Evolutionary conservation across 2,329 filamentous ascomycete genomes (phyloP), one percentile per base, ranked within the genome.

Genomic region (Chaetomiaceae sp.): DNA sequence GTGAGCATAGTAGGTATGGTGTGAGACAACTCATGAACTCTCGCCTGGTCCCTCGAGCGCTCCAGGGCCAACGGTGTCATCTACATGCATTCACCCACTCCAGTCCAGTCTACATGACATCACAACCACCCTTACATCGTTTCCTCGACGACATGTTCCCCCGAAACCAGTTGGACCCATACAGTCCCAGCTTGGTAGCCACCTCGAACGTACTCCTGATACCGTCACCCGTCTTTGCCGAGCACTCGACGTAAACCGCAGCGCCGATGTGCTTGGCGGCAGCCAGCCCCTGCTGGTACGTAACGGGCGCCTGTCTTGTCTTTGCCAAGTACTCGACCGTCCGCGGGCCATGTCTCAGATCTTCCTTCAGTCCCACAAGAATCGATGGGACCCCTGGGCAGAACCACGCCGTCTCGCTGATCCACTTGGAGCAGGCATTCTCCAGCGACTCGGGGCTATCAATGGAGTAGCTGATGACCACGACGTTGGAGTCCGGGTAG

Each of bases 171-270:
- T n/a, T n/a, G n/a, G n/a, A n/a, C n/a, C n/a, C n/a, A n/a, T 31
- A 31, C 9, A 31, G 27, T 7, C 8, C 27, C 27, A 31, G 27
- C 14, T 31, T 6, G 3, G 4, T 12, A 11, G 27, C 27, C 27
- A 12, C 27, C 27, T 31, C 9, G 27, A 31, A 31, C 27, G 9
- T 12, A 11, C 3, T 11, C 14, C 91, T 88, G 66, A 97, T 94
- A 75, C 94, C 94, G 75, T 96, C 91, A 77, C 95, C 96, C 73
- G 91, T 97, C 84, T 96, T 96, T 79, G 94, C 94, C 64, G 94
- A 99, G 82, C 94, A 99, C 80, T 99, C 94, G 63, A 97, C 89
- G 78, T 97, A 99, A 83, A 96, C 96, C 80, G 90, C 87, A 68
- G 87, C 89, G 65, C 84, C 84, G 68, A 92, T 92, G 84, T 91